Base-by-base conservation (phyloP, 768 basidiomycete genomes). In the Suillus hirtellus region DNA sequence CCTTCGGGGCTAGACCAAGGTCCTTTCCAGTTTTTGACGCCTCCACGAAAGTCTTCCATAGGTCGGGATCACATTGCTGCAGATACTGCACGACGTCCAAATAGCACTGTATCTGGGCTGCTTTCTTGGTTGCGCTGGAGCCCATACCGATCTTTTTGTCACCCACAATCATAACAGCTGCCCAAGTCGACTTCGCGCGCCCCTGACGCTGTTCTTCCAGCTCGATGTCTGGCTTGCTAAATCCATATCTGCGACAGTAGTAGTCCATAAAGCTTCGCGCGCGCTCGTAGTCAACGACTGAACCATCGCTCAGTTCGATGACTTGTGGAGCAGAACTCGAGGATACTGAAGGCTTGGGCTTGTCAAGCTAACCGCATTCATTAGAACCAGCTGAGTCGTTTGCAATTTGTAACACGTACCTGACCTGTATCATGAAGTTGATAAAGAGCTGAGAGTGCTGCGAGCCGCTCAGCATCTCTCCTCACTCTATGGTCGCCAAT, bases 261-360 rank as follows among this genome's bases (percentile, higher is more conserved):
- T 91, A 98, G 66, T 96, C 95, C 89, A 97, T 95, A 79, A 98
- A 98, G 64, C 84, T 86, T 56, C 89, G 86, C 3, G 94, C 93
- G 59, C 83, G 83, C 59, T 93, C 91, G 59, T 88, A 88, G 8
- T 78, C 78, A 65, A 95, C 83, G 24, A 76, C 69, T 12, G 85
- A 81, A 31, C 87, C 86, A 69, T 94, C 89, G 3, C 87, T 84
- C 12, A 95, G 70, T 8, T 68, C 71, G 38, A 78, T 77, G 17
- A 74, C 71, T 2, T 64, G 60, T 8, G 66, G 61, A 37, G 63
- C 59, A 12, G 66, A 62, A 0, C 34, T 12, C 21, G 71, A 50
- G 2, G 53, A 42, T 1, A 42, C 11, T 34, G 62, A 21, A 2
- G 67, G n/a, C 47, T 74, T 74, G 62, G 76, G n/a, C 47, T 69